Evolutionary conservation across 208 protist species (phyloP), one percentile per base, ranked within the genome.

Genomic region (Trypanosoma congolense): DNA sequence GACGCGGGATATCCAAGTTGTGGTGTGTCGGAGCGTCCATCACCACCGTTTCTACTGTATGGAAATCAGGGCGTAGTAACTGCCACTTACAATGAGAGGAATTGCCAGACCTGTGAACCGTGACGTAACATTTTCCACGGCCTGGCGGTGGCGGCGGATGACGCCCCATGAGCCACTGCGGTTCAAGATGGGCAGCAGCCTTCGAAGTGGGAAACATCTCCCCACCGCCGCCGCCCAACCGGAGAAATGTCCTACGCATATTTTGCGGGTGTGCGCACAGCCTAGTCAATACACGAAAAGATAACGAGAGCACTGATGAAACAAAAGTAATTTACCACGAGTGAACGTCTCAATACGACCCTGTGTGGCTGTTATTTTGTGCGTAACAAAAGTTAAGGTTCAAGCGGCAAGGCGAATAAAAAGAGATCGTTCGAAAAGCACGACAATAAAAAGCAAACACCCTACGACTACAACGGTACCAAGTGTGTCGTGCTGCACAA

Each of bases 161-260:
- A 44, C 82, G 73, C 36, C 16, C 25, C 70, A 85, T 68, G 46
- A 93, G 48, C 78, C 79, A 93, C 30, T 50, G 2, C 10, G 52
- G 72, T 8, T 45, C 54, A n/a, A 93, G 68, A 48, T 93, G 82
- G 1, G 81, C 77, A 3, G 79, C 82, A 5, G 61, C 63, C 69
- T 94, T 94, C 36, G 69, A 86, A 3, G 80, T 94, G 1, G 87
- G 87, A 56, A 94, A 90, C 30, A 90, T 56, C 14, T 90, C 80
- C 16, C 83, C 86, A 24, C 87, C 77, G 38, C 75, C 72, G 45
- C 81, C 79, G 48, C 77, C 77, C 3, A 74, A 70, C 19, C 55
- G 54, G 10, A 38, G 45, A 43, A 70, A 28, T 53, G 80, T 56
- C 16, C 70, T 67, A 12, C 65, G 55, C 41, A 79, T 16, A 67